A percentile compares a stretch with the other conserved stretches of the same genome.
Conservation (phyloP, 1,284 basidiomycete genomes). For the Heterobasidion occidentale region DNA sequence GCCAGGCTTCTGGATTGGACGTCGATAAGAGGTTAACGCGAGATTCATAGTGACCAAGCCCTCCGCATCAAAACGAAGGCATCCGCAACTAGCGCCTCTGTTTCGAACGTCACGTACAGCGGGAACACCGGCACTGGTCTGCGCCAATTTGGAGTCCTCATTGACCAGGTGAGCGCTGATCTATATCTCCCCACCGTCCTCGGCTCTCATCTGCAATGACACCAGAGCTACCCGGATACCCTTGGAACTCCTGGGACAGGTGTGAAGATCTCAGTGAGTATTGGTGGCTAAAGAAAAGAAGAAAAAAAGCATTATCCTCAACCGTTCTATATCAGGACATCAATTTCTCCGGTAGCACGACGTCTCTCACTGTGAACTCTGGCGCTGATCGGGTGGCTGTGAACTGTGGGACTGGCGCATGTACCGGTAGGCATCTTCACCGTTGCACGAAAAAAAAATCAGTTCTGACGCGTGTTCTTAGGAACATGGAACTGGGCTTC, state of each 20-base stretch:
- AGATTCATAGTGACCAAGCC: slow-evolving; percentile 25
- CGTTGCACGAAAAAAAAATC: not conserved
- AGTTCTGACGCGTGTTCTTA: slow-evolving; percentile 2
- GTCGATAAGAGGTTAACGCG: not conserved
- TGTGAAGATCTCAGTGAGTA: slow-evolving; percentile 19
- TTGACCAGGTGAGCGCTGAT: slow-evolving; percentile 18
- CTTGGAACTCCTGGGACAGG: slow-evolving; percentile 29
- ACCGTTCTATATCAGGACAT: slow-evolving; percentile 13
- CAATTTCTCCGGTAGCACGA: slow-evolving; percentile 21
- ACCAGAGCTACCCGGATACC: slow-evolving; percentile 27
- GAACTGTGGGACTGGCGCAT: slow-evolving; percentile 23
- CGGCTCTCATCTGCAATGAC: not conserved
- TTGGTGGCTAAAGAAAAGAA: no score
- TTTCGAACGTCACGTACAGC: slow-evolving; percentile 29
- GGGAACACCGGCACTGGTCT: slow-evolving; percentile 20
- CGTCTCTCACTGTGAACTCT: slow-evolving; percentile 18
- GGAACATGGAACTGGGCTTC: slow-evolving; percentile 47
- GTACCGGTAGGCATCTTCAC: slow-evolving; percentile 17
- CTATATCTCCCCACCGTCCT: no score
- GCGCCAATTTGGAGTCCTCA: slow-evolving; percentile 28
- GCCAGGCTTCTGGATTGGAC: not conserved
- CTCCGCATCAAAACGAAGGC: slow-evolving; percentile 33
- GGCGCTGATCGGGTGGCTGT: slow-evolving; percentile 22
- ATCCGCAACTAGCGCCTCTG: slow-evolving; percentile 23
- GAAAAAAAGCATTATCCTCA: no score